A percentile compares a stretch with the other conserved stretches of the same genome.
These are phyloP conservation scores for Dioscorea dumetorum DNA, from an alignment of 106 monocot species.

Conservation along the genomic window DNA sequence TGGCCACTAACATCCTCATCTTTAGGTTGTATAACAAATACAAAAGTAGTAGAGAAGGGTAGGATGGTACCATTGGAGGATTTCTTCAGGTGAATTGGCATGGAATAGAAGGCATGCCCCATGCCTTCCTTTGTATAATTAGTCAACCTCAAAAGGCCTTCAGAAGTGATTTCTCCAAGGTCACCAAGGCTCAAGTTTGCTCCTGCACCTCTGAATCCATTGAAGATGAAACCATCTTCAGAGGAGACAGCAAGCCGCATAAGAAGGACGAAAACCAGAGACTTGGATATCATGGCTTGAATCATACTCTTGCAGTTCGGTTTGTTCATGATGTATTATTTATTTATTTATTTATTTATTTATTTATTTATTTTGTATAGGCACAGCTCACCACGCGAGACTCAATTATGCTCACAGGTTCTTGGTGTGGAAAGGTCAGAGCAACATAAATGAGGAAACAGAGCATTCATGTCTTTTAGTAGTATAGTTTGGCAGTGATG, in stretches of 20 bases:
- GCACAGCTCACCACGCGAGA: too few species aligned
- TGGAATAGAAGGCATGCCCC: constrained; percentile 13
- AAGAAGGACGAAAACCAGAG: neutral
- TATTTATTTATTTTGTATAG: too few species aligned
- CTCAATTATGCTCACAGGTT: too few species aligned
- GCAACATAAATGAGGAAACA: too few species aligned
- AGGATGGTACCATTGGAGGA: neutral
- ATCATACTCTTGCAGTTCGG: too few species aligned
- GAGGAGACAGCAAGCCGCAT: neutral
- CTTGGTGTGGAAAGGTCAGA: too few species aligned
- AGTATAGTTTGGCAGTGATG: too few species aligned
- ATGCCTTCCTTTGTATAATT: neutral
- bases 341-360: too few species aligned
- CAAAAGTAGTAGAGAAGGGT: constrained; percentile 12
- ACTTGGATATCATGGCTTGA: too few species aligned
- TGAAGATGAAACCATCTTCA: constrained; percentile 6
- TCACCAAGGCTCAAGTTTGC: constrained; percentile 12
- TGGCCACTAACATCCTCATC: neutral
- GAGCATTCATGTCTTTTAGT: too few species aligned
- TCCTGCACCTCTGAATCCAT: constrained; percentile 14
- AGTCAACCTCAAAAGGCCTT: constrained; percentile 15
- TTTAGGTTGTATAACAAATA: neutral
- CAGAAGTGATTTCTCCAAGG: constrained; percentile 1
- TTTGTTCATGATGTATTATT: too few species aligned
- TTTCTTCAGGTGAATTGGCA: neutral